phyloP scores from a whole-genome alignment of 164 flowering plant species.

The Pachysandra terminalis region DNA sequence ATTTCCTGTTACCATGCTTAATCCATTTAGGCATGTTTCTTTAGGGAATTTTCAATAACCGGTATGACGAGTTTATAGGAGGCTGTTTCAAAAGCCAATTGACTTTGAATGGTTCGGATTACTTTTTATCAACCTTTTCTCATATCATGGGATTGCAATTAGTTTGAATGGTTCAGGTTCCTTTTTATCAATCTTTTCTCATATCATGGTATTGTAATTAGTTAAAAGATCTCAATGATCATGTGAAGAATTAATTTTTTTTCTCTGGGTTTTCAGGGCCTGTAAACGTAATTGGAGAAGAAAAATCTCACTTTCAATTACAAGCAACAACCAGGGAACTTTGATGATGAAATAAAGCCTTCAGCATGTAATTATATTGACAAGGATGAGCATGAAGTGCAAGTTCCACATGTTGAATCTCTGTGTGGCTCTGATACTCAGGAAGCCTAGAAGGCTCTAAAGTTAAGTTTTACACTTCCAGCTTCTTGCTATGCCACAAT shows the following conservation, averaged over 20 bases:
- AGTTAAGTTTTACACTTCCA: constrained; percentile 77
- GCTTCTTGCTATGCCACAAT: constrained; percentile 94
- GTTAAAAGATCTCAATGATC: not conserved
- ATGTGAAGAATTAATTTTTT: not conserved
- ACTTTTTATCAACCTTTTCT: constrained; percentile 1
- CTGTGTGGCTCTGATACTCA: constrained; percentile 19
- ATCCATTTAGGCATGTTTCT: too few species aligned
- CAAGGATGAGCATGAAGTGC: constrained; percentile 22
- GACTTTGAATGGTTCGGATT: constrained; percentile 73
- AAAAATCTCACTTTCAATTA: constrained; percentile 15
- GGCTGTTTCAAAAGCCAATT: constrained; percentile 73
- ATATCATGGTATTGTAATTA: not conserved
- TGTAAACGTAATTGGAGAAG: constrained; percentile 11
- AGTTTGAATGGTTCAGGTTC: constrained; percentile 67
- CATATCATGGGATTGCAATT: not conserved
- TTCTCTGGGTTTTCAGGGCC: constrained; percentile 54
- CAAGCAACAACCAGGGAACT: constrained; percentile 13
- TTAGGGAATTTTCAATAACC: constrained; percentile 87
- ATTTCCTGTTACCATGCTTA: too few species aligned
- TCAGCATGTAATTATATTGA: too few species aligned
- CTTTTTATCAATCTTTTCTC: not conserved
- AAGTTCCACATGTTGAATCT: constrained; percentile 16
- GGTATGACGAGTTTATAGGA: constrained; percentile 80
- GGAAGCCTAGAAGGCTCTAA: constrained; percentile 54
- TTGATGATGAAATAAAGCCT: constrained; percentile 11